Evolutionary conservation across 805 yeast genomes (phyloP).

Genomic region (Jamesozyma hellenica): DNA sequence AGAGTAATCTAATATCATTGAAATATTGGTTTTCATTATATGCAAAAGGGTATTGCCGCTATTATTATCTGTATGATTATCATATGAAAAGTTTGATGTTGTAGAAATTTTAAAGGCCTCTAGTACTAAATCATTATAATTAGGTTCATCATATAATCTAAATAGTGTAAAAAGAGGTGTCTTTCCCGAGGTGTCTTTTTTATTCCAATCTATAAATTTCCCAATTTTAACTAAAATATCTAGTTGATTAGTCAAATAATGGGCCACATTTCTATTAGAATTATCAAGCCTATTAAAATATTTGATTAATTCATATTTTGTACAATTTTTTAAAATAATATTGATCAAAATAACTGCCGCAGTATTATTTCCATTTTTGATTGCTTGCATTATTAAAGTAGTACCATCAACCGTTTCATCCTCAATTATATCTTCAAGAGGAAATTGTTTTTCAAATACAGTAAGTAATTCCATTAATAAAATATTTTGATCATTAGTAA

Average conservation of each 20-base stretch:
- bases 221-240: constrained; percentile 48
- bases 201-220: constrained; percentile 54
- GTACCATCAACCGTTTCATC: constrained; percentile 49
- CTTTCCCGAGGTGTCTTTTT: constrained; percentile 52
- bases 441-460: constrained; percentile 38
- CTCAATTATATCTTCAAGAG: constrained; percentile 55
- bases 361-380: constrained; percentile 42
- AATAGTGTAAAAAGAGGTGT: constrained; percentile 76
- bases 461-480: constrained; percentile 40
- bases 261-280: constrained; percentile 57
- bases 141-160: constrained; percentile 68
- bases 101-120: constrained; percentile 37
- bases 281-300: constrained; percentile 46
- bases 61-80: constrained; percentile 53
- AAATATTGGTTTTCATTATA: constrained; percentile 45
- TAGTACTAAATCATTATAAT: constrained; percentile 43
- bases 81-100: constrained; percentile 32
- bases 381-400: constrained; percentile 51
- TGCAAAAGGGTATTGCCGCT: constrained; percentile 74
- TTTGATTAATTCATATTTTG: constrained; percentile 35
- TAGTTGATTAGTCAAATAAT: constrained; percentile 53
- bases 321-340: constrained; percentile 34
- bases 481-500: constrained; percentile 37
- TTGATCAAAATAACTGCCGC: constrained; percentile 40
- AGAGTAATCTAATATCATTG: constrained; percentile 27